These are phyloP conservation scores for Eimeria tenella DNA, from an alignment of 169 alveolate species.

Conservation along the genomic window DNA sequence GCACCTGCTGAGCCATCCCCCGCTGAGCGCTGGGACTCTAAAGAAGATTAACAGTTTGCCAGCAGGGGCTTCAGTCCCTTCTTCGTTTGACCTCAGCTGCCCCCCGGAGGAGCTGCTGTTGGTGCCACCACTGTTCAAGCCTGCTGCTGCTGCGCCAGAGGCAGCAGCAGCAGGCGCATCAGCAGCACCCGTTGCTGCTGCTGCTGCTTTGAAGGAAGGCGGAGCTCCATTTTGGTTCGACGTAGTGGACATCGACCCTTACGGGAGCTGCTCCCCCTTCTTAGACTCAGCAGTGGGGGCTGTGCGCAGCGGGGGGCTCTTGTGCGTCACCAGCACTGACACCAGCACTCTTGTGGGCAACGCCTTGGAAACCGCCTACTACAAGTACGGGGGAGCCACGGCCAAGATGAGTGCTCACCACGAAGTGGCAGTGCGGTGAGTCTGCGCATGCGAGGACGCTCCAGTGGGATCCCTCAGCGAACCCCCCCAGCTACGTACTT, in stretches of 20 bases:
- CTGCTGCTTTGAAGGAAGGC: neutral
- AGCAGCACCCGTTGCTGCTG: slow-evolving; percentile 25
- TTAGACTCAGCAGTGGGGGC: slow-evolving; percentile 92
- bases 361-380: slow-evolving; percentile 92
- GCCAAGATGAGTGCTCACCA: slow-evolving; percentile 91
- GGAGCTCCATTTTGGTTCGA: slow-evolving; percentile 81
- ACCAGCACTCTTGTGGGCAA: slow-evolving; percentile 94
- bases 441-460: too few species aligned
- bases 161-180: neutral
- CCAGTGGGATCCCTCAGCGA: too few species aligned
- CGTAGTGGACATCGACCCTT: slow-evolving; percentile 95
- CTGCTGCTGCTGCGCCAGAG: neutral
- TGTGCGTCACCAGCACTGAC: slow-evolving; percentile 95
- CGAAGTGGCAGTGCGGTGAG: slow-evolving; percentile 89
- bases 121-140: slow-evolving; percentile 67
- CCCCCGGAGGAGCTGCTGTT: neutral
- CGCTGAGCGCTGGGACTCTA: slow-evolving; percentile 1
- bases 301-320: slow-evolving; percentile 84
- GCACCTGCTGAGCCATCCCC: slow-evolving; percentile 37
- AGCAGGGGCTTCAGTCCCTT: slow-evolving; percentile 59
- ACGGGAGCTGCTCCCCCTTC: slow-evolving; percentile 95
- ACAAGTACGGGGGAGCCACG: slow-evolving; percentile 94
- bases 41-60: slow-evolving; percentile 61
- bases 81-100: slow-evolving; percentile 55
- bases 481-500: too few species aligned